Conservation (phyloP, 2,329 filamentous ascomycete genomes). For the Sordariomycetes sp. region DNA sequence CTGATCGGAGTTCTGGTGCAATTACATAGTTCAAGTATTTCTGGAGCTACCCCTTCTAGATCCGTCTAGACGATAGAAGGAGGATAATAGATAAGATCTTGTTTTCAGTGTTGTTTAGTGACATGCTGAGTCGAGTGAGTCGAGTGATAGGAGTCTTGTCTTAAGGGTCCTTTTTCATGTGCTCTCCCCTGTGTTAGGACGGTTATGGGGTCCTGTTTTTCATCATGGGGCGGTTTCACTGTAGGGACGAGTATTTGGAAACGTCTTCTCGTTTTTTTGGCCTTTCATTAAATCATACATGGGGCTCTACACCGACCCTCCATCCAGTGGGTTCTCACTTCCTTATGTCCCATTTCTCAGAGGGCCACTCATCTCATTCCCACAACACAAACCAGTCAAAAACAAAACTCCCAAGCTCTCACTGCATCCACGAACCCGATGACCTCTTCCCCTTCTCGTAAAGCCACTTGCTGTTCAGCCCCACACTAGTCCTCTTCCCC, state of each 20-base stretch:
- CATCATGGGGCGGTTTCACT: neutral
- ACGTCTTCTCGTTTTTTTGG: neutral
- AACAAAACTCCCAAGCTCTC: constrained; percentile 2
- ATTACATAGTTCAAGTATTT: too few species aligned
- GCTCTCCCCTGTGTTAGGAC: too few species aligned
- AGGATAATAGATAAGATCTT: too few species aligned
- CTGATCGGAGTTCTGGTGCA: too few species aligned
- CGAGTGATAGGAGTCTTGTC: too few species aligned
- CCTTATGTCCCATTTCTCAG: neutral
- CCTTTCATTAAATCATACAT: neutral
- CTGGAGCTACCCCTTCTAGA: too few species aligned
- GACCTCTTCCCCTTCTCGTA: constrained; percentile 69
- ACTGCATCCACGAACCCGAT: constrained; percentile 30
- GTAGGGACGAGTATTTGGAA: neutral
- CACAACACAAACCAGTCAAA: neutral
- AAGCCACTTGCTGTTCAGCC: constrained; percentile 86
- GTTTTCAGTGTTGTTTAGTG: too few species aligned
- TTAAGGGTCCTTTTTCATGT: too few species aligned
- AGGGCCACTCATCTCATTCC: neutral
- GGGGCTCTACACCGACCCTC: neutral
- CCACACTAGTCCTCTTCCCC: constrained; percentile 60
- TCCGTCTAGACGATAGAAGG: too few species aligned
- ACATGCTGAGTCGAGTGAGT: too few species aligned
- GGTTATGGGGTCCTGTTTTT: neutral
- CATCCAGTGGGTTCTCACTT: neutral